Conservation (phyloP, 2,329 filamentous ascomycete genomes). For the Cercospora sojina region DNA sequence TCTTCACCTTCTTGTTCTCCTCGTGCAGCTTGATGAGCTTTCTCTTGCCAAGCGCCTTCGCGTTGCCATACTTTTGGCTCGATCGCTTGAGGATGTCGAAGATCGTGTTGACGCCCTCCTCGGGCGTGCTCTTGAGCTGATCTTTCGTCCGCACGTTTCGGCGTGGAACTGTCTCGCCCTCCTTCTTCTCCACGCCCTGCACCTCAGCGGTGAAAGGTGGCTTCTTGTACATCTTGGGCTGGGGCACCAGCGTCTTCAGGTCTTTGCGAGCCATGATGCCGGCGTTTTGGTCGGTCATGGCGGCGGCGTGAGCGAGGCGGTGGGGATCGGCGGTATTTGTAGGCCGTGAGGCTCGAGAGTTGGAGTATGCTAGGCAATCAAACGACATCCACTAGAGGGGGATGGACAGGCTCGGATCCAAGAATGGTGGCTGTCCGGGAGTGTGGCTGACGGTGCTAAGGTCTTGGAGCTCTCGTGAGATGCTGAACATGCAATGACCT, state of each 20-base stretch:
- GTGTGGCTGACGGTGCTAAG: constrained; percentile 2
- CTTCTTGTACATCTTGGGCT: constrained; percentile 56
- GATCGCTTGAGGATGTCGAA: constrained; percentile 75
- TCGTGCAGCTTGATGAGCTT: constrained; percentile 74
- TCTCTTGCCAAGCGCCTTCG: constrained; percentile 62
- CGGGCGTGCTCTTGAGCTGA: constrained; percentile 64
- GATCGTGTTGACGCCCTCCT: constrained; percentile 70
- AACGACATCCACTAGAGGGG: constrained; percentile 23
- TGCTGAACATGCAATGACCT: constrained; percentile 3
- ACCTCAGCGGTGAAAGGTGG: constrained; percentile 74
- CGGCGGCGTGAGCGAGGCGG: background rate
- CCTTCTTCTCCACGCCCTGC: constrained; percentile 64
- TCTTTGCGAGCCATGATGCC: constrained; percentile 40
- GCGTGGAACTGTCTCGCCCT: constrained; percentile 82
- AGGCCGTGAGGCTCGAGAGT: background rate
- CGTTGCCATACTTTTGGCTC: constrained; percentile 56
- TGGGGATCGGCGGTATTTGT: constrained; percentile 1
- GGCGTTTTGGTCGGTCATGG: constrained; percentile 10
- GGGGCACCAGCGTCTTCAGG: constrained; percentile 50
- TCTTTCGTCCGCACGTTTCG: constrained; percentile 71
- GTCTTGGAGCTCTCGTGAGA: background rate
- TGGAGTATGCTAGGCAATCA: constrained; percentile 16
- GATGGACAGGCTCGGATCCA: background rate
- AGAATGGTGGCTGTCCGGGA: background rate
- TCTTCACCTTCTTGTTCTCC: constrained; percentile 87